Conservation (phyloP, 1,284 basidiomycete genomes). For the Melanopsichium pennsylvanicum region DNA sequence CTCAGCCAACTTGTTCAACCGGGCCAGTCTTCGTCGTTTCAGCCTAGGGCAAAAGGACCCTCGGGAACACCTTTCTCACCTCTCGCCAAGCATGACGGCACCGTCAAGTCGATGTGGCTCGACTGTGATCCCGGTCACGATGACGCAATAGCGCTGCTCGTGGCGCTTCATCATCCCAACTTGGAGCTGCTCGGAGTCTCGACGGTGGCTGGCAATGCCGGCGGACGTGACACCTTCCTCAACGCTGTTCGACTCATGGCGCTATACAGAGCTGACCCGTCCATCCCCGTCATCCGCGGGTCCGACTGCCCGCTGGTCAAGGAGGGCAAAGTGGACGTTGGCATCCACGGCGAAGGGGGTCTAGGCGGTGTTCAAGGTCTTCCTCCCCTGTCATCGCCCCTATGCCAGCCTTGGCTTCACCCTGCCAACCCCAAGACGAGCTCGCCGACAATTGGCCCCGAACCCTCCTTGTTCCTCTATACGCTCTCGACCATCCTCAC, state of each 20-base stretch:
- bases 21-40: constrained; percentile 20
- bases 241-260: constrained; percentile 54
- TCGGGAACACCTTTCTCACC: constrained; percentile 11
- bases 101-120: constrained; percentile 50
- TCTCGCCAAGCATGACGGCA: constrained; percentile 2
- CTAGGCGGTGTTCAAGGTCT: constrained; percentile 57
- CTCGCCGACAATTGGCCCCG: constrained; percentile 32
- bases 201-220: constrained; percentile 56
- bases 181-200: constrained; percentile 53
- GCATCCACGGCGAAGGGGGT: constrained; percentile 57
- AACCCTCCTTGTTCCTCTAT: constrained; percentile 46
- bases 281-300: constrained; percentile 51
- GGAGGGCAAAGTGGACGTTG: constrained; percentile 39
- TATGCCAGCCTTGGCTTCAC: constrained; percentile 36
- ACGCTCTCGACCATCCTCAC: constrained; percentile 68
- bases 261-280: constrained; percentile 35
- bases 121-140: constrained; percentile 61
- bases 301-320: constrained; percentile 54
- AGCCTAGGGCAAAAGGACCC: constrained; percentile 12
- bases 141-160: constrained; percentile 55
- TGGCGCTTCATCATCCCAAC: constrained; percentile 50
- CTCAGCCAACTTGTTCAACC: constrained; percentile 41
- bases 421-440: constrained; percentile 27
- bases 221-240: constrained; percentile 46
- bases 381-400: constrained; percentile 25